Evolutionary conservation across 345 rosid genomes (phyloP), one percentile per base, ranked within the genome.

Genomic region (Geranium rotundifolium): DNA sequence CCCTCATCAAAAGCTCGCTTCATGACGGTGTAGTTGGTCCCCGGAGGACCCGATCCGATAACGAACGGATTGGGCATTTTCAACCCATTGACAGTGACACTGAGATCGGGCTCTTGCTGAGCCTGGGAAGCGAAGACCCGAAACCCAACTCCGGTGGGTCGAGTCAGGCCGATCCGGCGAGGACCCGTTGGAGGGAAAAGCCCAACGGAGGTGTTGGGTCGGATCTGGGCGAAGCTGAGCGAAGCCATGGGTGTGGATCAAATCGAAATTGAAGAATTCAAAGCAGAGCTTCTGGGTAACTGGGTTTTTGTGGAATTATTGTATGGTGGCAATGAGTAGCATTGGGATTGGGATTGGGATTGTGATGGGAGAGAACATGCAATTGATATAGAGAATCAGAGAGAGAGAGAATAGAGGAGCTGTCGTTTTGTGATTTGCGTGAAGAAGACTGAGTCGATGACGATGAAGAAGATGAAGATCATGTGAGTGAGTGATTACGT

Each of bases 31-130:
- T 88, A 85, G 82, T 93, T 93, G 61, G 99, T 90, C 14, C 97
- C 99, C 0, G 97, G 99, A 23, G 97, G 99, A 67, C 99, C 99
- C 10, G 99, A 93, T 54, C 89, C 97, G 72, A 93, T 90, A 65
- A 93, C 96, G 68, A 90, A 90, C 0, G 97, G 99, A 67, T 93
- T 90, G 2, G 96, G 91, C 95, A 93, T 78, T 17, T 77, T 71
- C 67, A 93, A 69, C 37, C 99, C 99, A 71, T 93, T 93, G 4
- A 90, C 97, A 16, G 75, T 75, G 52, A 88, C 92, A 59, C 90
- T 85, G 76, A 93, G 85, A 82, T 93, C 95, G 39, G 96, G 97
- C 75, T 86, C 90, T 60, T 1, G 41, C 41, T 34, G 41, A 34
- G 60, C 59, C 57, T 69, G 68, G 19, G 84, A 76, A 50, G 80